These are phyloP conservation scores for Leishmania guyanensis DNA, from an alignment of 208 protist species.

Conservation along the genomic window DNA sequence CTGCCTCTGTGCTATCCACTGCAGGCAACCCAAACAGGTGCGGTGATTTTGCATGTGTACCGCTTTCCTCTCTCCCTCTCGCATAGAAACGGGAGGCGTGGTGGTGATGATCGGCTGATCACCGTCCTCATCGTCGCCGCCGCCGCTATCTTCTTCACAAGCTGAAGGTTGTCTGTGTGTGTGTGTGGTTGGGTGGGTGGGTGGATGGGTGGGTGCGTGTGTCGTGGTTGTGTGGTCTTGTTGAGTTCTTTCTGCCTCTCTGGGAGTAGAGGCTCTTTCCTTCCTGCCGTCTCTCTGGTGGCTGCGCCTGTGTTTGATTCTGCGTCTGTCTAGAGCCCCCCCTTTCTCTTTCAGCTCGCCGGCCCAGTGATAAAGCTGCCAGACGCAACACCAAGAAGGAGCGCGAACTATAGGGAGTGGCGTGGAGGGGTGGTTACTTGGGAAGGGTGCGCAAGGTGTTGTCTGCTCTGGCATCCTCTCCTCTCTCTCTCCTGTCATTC, in stretches of 20 bases:
- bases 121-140: background rate
- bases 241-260: constrained; percentile 6
- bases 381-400: background rate
- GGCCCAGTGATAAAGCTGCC: background rate
- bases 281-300: background rate
- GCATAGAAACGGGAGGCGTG: background rate
- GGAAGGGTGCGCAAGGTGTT: background rate
- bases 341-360: background rate
- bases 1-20: background rate
- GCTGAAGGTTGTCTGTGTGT: background rate
- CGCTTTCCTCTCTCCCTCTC: background rate
- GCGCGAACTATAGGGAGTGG: background rate
- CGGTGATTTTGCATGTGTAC: background rate
- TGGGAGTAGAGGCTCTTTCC: background rate
- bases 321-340: constrained; percentile 7
- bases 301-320: background rate
- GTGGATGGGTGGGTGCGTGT: background rate
- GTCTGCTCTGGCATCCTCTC: background rate
- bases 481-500: background rate
- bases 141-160: constrained; percentile 4
- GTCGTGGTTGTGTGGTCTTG: background rate
- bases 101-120: background rate
- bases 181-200: no score
- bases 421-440: background rate
- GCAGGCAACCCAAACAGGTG: background rate